Evolutionary conservation across 805 yeast species (phyloP).

Genomic region (Hanseniaspora clermontiae): DNA sequence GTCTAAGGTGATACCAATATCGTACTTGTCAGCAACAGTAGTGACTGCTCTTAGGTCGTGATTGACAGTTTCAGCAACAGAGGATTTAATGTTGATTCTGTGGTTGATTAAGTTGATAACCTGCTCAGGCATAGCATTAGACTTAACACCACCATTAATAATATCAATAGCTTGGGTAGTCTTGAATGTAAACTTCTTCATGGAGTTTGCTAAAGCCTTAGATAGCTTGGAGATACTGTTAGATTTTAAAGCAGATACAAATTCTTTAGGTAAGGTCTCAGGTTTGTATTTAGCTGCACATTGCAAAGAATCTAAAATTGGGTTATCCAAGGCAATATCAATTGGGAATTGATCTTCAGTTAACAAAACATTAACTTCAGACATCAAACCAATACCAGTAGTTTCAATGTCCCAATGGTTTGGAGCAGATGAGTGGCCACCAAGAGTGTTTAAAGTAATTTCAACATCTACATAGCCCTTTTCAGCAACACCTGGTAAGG

Average conservation of each 20-base stretch:
- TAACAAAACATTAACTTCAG: constrained; percentile 41
- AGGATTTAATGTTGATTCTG: constrained; percentile 41
- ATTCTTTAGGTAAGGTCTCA: background rate
- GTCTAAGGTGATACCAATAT: constrained; percentile 34
- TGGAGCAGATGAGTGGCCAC: constrained; percentile 64
- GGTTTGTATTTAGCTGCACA: constrained; percentile 41
- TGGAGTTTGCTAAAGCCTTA: constrained; percentile 10
- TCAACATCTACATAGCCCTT: constrained; percentile 42
- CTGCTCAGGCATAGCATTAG: constrained; percentile 52
- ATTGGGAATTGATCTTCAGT: constrained; percentile 42
- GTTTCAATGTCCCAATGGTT: constrained; percentile 39
- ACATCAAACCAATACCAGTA: constrained; percentile 58
- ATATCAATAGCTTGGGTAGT: constrained; percentile 38
- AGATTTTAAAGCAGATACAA: constrained; percentile 28
- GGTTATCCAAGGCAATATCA: constrained; percentile 40
- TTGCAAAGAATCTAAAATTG: constrained; percentile 42
- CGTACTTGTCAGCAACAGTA: constrained; percentile 34
- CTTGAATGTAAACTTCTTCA: constrained; percentile 9
- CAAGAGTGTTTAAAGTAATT: constrained; percentile 42
- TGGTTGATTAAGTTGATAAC: constrained; percentile 40
- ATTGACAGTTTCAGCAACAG: constrained; percentile 30
- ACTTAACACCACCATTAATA: constrained; percentile 52
- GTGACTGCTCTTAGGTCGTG: constrained; percentile 28
- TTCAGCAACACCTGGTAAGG: constrained; percentile 42
- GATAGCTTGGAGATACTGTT: constrained; percentile 29